Evolutionary conservation across 306 rosid genomes (phyloP), one percentile per base, ranked within the genome.

Genomic region (Lablab purpureus): DNA sequence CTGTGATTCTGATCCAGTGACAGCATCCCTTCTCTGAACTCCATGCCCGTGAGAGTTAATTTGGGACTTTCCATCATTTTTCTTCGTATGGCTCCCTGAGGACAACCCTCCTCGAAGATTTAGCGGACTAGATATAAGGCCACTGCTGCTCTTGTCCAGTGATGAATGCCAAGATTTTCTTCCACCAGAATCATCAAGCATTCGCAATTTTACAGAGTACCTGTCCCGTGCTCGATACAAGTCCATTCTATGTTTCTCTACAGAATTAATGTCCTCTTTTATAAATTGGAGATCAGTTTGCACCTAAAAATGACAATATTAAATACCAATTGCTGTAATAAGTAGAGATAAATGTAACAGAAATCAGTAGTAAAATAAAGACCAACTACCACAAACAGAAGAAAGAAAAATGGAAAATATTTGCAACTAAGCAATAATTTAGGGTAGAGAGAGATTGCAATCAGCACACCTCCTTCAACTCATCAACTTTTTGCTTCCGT

Each of bases 211-310:
- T 87, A 91, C 73, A 19, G 89, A 83, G 79, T 83, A 86, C 73
- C 87, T 77, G 64, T 95, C 98, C 77, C 88, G 90, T 43, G 98
- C 93, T 62, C 88, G 88, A 83, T 82, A 90, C 80, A 95, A 75
- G 13, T 89, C 97, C 87, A 93, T 89, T 87, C 97, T 87, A 81
- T 92, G 98, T 80, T 91, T 91, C 87, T 95, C 99, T 54, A 91
- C 98, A 19, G 94, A 73, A 84, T 79, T 80, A 87, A 95, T 79
- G 85, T 93, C 99, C 81, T 91, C 98, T 84, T 95, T 95, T 37
- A 95, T 84, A 84, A 90, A 95, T 79, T 89, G 98, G 75, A 93
- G 99, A 88, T 95, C 97, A 67, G 84, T 82, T 90, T 95, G 98
- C 76, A 91, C 93, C 99, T 95, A 73, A 21, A 87, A 65, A 75